Conservation (phyloP, 371 early-diverging fungal genomes). For the Racocetra persica region DNA sequence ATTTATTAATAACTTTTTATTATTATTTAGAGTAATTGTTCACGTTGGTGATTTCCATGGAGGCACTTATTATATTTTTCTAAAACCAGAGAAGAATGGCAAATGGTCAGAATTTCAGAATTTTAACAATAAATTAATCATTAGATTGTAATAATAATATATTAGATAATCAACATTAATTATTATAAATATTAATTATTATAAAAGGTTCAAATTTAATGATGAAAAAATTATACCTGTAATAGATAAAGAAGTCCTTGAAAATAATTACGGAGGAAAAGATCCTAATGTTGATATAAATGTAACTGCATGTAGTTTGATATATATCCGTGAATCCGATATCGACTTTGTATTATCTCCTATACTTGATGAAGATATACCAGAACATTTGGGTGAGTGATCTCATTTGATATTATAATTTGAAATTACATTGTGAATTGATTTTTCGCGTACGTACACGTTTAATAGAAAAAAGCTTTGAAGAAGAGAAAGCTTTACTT, state of each 20-base stretch:
- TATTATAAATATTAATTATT: neutral
- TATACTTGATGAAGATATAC: conserved; percentile 74
- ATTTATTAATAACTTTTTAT: conserved; percentile 20
- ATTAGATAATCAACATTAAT: neutral
- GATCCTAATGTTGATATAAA: conserved; percentile 61
- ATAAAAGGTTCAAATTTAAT: conserved; percentile 89
- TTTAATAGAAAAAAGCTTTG: conserved; percentile 61
- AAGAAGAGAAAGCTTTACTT: conserved; percentile 63
- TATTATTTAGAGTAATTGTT: conserved; percentile 83
- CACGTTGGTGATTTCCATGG: conserved; percentile 96
- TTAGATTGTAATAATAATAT: conserved; percentile 1
- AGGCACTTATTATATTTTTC: conserved; percentile 97
- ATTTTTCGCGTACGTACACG: conserved; percentile 4
- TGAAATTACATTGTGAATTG: conserved; percentile 58
- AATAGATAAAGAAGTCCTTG: conserved; percentile 87
- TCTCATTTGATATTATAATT: conserved; percentile 23
- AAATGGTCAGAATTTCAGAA: conserved; percentile 69
- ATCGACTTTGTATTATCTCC: conserved; percentile 77
- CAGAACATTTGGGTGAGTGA: conserved; percentile 76
- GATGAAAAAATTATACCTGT: conserved; percentile 96
- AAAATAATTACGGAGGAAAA: conserved; percentile 95
- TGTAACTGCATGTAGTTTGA: conserved; percentile 98
- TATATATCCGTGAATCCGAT: conserved; percentile 86
- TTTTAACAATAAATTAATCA: neutral
- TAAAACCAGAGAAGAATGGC: conserved; percentile 81